A percentile compares a stretch with the other conserved stretches of the same genome.
Conservation (phyloP, 2,329 filamentous ascomycete species). For the Proliferodiscus dingleyae region DNA sequence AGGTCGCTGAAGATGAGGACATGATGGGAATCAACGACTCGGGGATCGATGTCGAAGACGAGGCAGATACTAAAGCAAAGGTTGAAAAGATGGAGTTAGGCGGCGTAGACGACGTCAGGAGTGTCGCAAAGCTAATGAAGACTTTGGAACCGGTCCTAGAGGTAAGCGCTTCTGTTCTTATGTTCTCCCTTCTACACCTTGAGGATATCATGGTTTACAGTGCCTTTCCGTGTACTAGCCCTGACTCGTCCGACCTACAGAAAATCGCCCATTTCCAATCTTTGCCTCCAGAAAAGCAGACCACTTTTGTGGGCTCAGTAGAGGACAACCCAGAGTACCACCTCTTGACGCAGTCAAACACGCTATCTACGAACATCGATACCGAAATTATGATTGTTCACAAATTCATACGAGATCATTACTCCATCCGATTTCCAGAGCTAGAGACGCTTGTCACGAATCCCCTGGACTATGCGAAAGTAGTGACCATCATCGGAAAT, state of each 20-base stretch:
- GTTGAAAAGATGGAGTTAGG: conserved; percentile 79
- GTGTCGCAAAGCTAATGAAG: conserved; percentile 75
- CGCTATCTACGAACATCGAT: conserved; percentile 85
- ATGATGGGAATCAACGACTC: conserved; percentile 42
- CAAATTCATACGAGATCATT: conserved; percentile 95
- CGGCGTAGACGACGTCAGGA: conserved; percentile 70
- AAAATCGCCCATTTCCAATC: conserved; percentile 76
- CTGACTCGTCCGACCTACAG: conserved; percentile 64
- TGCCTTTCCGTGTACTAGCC: conserved; percentile 52
- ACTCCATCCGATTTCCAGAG: conserved; percentile 89
- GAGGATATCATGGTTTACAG: conserved; percentile 56
- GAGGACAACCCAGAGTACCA: conserved; percentile 92
- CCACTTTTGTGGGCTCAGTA: conserved; percentile 69
- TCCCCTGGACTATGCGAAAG: conserved; percentile 91
- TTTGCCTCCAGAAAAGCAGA: conserved; percentile 59
- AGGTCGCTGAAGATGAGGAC: conserved; percentile 56
- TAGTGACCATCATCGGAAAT: conserved; percentile 88
- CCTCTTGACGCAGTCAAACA: conserved; percentile 82
- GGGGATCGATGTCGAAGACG: conserved; percentile 48
- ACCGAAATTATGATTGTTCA: conserved; percentile 89
- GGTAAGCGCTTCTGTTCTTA: conserved; percentile 52
- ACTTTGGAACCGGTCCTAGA: conserved; percentile 75
- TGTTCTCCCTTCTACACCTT: conserved; percentile 27
- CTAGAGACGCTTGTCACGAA: conserved; percentile 86
- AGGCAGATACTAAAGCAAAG: conserved; percentile 68